Evolutionary conservation across 2,329 filamentous ascomycete genomes (phyloP), one percentile per base, ranked within the genome.

Genomic region (Paramyrothecium roridum): DNA sequence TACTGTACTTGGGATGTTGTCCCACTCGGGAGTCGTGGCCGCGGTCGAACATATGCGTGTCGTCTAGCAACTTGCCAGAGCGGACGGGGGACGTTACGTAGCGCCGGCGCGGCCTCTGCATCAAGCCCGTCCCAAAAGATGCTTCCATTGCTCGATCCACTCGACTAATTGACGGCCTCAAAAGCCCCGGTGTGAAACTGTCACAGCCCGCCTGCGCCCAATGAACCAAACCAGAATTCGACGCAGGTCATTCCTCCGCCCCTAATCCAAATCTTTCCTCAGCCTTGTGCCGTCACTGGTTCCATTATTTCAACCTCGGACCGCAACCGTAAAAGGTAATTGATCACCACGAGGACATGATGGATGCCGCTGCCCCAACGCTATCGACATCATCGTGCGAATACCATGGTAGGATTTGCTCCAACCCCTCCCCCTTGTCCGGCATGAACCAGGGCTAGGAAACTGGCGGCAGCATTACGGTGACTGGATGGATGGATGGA

Each of bases 221-320:
- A 43, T 19, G 4, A 6, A 19, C 7, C 37, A 43, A 43, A 19
- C 7, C 37, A 43, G 16, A 19, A 43, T 19, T 19, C 37, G n/a
- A 43, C 16, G 37, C 37, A 13, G 7, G 37, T 43, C 37, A 43
- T 43, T 43, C 13, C 37, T 43, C 13, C 13, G 13, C 37, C 37
- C 37, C 37, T 43, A 16, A 17, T 17, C 30, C 30, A 33, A 37
- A 37, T 33, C 26, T 51, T n/a, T 40, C 49, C 30, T 51, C 49
- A 51, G 49, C 49, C 49, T 51, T 51, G 49, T 40, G 33, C 49
- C 30, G 19, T 51, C 49, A 51, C 49, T 51, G 49, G 49, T 40
- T 22, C 49, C 23, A 43, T 43, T 33, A 12, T 34, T 20, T 40
- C 49, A 21, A 33, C 49, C 10, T 51, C 30, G 26, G 20, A 34